Conservation (phyloP, 331 rosid species). For the Malus hybrid region DNA sequence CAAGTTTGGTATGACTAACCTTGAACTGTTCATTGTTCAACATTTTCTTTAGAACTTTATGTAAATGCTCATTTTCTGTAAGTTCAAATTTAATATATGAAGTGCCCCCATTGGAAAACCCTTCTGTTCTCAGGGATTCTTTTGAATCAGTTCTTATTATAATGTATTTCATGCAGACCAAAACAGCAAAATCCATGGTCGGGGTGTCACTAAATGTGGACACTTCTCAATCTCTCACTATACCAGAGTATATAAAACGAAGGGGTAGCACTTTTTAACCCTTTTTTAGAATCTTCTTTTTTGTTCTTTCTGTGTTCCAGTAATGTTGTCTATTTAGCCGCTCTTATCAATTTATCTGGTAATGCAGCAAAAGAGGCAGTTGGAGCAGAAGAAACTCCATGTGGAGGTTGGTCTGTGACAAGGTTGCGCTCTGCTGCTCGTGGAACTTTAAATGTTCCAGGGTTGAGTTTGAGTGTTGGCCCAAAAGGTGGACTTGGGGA, state of each 20-base stretch:
- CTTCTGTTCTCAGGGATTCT: background rate
- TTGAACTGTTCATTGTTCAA: constrained; percentile 6
- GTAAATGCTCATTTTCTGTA: constrained; percentile 13
- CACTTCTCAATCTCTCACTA: constrained; percentile 61
- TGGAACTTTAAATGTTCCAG: constrained; percentile 89
- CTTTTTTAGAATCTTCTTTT: background rate
- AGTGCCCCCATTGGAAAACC: background rate
- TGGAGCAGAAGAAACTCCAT: constrained; percentile 96
- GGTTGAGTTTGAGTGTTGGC: constrained; percentile 88
- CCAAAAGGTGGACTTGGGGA: constrained; percentile 99
- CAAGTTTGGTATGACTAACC: constrained; percentile 63
- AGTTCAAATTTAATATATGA: constrained; percentile 11
- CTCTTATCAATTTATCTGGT: constrained; percentile 12
- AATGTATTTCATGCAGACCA: constrained; percentile 54
- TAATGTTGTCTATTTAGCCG: constrained; percentile 2
- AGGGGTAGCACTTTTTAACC: constrained; percentile 56
- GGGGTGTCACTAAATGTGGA: constrained; percentile 78
- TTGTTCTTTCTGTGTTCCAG: background rate
- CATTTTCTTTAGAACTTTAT: background rate
- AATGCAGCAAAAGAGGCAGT: constrained; percentile 89
- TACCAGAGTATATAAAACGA: constrained; percentile 67
- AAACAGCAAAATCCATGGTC: constrained; percentile 85
- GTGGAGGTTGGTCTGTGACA: constrained; percentile 96
- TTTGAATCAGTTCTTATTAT: constrained; percentile 18
- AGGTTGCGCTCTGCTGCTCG: constrained; percentile 94